Conservation (phyloP, 306 rosid species). For the Carpinus viminea region DNA sequence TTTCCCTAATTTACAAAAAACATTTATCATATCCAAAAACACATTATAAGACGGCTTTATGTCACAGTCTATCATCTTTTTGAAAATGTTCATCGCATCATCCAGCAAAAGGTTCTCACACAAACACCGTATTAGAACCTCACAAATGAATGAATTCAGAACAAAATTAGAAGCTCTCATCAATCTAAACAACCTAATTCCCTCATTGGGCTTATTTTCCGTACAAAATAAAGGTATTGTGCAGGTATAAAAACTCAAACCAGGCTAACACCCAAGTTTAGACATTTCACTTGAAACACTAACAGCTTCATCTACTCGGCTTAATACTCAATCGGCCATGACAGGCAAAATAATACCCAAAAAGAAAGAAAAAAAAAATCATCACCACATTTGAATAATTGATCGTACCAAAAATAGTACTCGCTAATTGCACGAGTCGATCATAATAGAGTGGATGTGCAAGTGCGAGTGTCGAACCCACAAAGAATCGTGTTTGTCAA, state of each 20-base stretch:
- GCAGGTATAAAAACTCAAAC: slow-evolving; percentile 58
- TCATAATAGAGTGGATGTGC: too few species aligned
- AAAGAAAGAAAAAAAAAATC: too few species aligned
- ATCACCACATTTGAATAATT: too few species aligned
- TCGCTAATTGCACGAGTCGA: too few species aligned
- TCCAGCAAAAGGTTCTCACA: slow-evolving; percentile 60
- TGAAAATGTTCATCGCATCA: slow-evolving; percentile 46
- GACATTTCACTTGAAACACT: slow-evolving; percentile 48
- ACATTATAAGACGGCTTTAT: slow-evolving; percentile 29
- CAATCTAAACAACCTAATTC: slow-evolving; percentile 53
- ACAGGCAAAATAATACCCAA: too few species aligned
- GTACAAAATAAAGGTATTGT: slow-evolving; percentile 67
- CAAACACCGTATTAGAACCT: slow-evolving; percentile 52
- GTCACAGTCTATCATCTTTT: slow-evolving; percentile 55
- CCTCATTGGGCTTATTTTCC: slow-evolving; percentile 58
- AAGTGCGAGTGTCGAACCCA: too few species aligned
- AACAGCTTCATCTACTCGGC: slow-evolving; percentile 66
- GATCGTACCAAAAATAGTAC: too few species aligned
- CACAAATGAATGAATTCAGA: slow-evolving; percentile 48
- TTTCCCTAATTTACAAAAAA: slow-evolving; percentile 63
- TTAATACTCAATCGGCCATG: neutral
- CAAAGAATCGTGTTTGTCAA: too few species aligned
- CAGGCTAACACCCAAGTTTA: slow-evolving; percentile 43
- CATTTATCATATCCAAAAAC: slow-evolving; percentile 45
- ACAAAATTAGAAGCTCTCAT: slow-evolving; percentile 61